Evolutionary conservation across 306 rosid species (phyloP).

Genomic region (Hippophae tibetana): DNA sequence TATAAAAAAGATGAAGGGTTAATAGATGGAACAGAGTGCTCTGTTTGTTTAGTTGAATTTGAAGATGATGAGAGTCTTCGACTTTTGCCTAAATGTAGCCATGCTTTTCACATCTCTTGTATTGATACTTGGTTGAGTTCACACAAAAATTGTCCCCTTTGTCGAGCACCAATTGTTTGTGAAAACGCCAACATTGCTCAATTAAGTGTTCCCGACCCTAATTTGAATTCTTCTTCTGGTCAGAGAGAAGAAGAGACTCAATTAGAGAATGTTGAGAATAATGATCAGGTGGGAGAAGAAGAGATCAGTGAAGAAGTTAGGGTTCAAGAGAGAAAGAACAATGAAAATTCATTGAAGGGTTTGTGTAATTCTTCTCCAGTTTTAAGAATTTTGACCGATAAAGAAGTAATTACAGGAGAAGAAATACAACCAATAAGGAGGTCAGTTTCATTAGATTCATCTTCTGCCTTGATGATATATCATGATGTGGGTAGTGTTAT

Average conservation of each 20-base stretch:
- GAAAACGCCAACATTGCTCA: constrained; percentile 10
- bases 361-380: constrained; percentile 19
- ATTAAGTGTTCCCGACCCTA: constrained; percentile 12
- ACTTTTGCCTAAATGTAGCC: constrained; percentile 68
- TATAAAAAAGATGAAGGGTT: constrained; percentile 47
- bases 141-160: constrained; percentile 44
- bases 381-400: constrained; percentile 15
- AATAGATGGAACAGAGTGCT: constrained; percentile 60
- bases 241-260: constrained; percentile 13
- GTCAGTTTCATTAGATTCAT: constrained; percentile 34
- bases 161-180: constrained; percentile 38
- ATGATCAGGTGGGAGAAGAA: constrained; percentile 4
- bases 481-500: constrained; percentile 18
- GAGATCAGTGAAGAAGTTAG: constrained; percentile 14
- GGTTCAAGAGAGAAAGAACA: constrained; percentile 2
- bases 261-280: constrained; percentile 17
- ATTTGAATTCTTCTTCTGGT: constrained; percentile 2
- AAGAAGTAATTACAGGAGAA: constrained; percentile 13
- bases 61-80: constrained; percentile 51
- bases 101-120: constrained; percentile 42
- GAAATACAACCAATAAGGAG: constrained; percentile 31
- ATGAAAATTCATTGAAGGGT: constrained; percentile 15
- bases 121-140: constrained; percentile 43
- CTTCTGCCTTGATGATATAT: constrained; percentile 21
- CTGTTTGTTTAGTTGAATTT: constrained; percentile 72